Evolutionary conservation across 345 rosid genomes (phyloP), one percentile per base, ranked within the genome.

Genomic region (Sonneratia alba): DNA sequence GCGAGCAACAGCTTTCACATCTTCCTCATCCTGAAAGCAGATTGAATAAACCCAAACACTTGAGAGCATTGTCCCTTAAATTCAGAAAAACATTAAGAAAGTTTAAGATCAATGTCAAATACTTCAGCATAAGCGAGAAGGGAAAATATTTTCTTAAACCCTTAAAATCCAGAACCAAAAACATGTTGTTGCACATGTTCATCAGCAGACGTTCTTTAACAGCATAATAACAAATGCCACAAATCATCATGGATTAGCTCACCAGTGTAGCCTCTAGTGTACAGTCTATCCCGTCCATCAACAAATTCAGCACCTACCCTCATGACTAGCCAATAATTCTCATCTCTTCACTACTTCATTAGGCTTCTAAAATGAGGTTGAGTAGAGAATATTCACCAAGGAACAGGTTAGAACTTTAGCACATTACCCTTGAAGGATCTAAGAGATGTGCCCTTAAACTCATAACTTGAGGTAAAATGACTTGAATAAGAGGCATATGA

Each of bases 1-100:
- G 71, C 98, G 88, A 79, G 94, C 99, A 74, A 95, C 89, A 72
- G 98, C 98, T 82, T 92, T 95, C 81, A 92, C 87, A 80, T 92
- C 99, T 82, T 92, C 99, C 73, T 92, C 99, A 79, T 95, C 99
- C 97, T 95, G 89, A 73, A 68, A 79, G 77, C 40, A 68, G 19
- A 68, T 68, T 45, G 19, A 45, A 68, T 22, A 16, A 68, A 42
- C 13, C 55, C 18, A 42, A 45, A 45, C 7, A 2, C 70, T 12
- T 68, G 36, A 32, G 18, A 68, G 70, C 53, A 45, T 21, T 21
- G 32, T 68, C 55, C 70, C 21, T 61, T 32, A 61, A 62, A 62
- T 11, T 10, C 13, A 62, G 36, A 8, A 62, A 27, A 14, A 32
- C 3, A 62, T 62, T 7, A 61, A 61, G 36, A 61, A 27, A 62